These are phyloP conservation scores for Ophiostoma tasmaniense DNA, from an alignment of 2,329 filamentous ascomycete species.

Conservation along the genomic window DNA sequence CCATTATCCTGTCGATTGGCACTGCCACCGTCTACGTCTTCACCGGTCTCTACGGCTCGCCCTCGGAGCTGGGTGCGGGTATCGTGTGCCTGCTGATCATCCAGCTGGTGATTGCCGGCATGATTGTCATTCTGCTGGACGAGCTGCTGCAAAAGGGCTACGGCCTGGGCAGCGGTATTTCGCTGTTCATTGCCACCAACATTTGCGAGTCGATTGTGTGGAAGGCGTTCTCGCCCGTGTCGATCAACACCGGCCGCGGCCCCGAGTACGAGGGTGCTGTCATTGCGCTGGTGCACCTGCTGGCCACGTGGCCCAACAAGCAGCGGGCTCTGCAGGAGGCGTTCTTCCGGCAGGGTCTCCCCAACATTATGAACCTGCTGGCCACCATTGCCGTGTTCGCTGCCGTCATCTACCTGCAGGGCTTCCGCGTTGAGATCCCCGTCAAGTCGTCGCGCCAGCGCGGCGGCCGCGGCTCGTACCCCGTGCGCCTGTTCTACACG, in stretches of 20 bases:
- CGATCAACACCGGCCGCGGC: slow-evolving; percentile 97
- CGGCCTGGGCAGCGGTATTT: slow-evolving; percentile 95
- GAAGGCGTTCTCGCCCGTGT: slow-evolving; percentile 99
- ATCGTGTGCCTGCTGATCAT: slow-evolving; percentile 98
- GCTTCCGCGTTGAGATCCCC: slow-evolving; percentile 98
- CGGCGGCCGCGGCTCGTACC: slow-evolving; percentile 96
- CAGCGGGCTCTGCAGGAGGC: slow-evolving; percentile 95
- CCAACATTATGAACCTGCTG: slow-evolving; percentile 98
- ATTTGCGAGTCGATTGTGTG: slow-evolving; percentile 99
- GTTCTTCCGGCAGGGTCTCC: slow-evolving; percentile 98
- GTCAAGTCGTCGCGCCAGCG: slow-evolving; percentile 99
- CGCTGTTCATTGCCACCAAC: slow-evolving; percentile 99
- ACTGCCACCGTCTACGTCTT: slow-evolving; percentile 98
- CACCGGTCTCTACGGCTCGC: slow-evolving; percentile 93
- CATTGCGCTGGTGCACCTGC: slow-evolving; percentile 93
- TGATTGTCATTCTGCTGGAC: slow-evolving; percentile 98
- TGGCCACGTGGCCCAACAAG: slow-evolving; percentile 99
- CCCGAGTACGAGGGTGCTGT: slow-evolving; percentile 98
- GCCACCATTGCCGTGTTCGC: slow-evolving; percentile 90
- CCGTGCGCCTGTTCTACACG: slow-evolving; percentile 98
- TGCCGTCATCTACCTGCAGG: slow-evolving; percentile 97
- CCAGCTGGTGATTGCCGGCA: slow-evolving; percentile 91
- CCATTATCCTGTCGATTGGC: slow-evolving; percentile 94
- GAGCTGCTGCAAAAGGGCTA: slow-evolving; percentile 99
- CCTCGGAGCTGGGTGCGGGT: slow-evolving; percentile 91